phyloP scores from a whole-genome alignment of 257 asterid genomes.

The Solanum corneliomulleri region DNA sequence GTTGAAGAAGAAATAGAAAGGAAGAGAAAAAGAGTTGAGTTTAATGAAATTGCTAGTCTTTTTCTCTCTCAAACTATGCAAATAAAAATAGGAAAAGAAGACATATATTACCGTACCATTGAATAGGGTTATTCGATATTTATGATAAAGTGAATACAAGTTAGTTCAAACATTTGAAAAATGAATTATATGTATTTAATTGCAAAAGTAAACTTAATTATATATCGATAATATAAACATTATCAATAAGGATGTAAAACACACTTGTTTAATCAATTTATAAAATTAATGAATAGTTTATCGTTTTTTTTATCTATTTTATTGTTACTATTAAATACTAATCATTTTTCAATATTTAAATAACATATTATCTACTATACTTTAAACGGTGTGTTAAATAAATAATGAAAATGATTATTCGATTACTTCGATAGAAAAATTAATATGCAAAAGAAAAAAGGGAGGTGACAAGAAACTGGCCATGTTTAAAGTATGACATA shows the following conservation, averaged over 20 bases:
- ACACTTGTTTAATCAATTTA: accelerated
- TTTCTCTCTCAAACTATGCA: slow-evolving; percentile 33
- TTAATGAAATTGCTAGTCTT: slow-evolving; percentile 13
- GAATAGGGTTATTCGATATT: background rate
- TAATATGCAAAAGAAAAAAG: background rate
- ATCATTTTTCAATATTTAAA: too few species aligned
- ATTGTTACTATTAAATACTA: too few species aligned
- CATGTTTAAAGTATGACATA: background rate
- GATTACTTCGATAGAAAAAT: too few species aligned
- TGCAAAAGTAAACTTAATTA: background rate
- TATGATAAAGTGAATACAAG: background rate
- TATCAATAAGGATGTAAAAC: accelerated
- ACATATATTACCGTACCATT: too few species aligned
- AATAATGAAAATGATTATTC: too few species aligned
- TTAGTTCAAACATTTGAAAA: background rate
- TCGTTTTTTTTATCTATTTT: background rate
- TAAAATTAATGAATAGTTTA: too few species aligned
- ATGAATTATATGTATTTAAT: background rate
- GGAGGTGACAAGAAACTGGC: background rate
- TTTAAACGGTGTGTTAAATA: too few species aligned
- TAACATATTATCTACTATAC: too few species aligned
- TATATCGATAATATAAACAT: background rate
- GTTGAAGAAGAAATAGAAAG: slow-evolving; percentile 33
- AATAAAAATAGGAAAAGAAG: slow-evolving; percentile 3
- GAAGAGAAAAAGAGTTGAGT: slow-evolving; percentile 45